Evolutionary conservation across 2,329 filamentous ascomycete species (phyloP).

Genomic region (Colletotrichum tamarilloi): DNA sequence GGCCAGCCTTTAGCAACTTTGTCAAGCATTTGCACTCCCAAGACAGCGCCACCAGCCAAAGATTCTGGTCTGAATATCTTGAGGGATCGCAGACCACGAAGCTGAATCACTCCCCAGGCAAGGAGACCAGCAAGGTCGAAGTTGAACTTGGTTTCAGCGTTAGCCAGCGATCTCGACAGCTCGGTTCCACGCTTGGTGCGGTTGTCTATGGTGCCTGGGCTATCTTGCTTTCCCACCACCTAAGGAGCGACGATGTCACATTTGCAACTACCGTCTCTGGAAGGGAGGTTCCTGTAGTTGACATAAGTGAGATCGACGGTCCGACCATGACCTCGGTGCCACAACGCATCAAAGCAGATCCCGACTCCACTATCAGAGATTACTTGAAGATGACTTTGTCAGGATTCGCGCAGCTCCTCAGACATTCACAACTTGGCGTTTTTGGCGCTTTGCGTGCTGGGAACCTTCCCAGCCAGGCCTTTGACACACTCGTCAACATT

Average conservation of each 20-base stretch:
- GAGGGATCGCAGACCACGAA: neutral
- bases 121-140: neutral
- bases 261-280: constrained; percentile 54
- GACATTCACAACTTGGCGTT: constrained; percentile 42
- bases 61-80: constrained; percentile 2
- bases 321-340: constrained; percentile 50
- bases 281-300: constrained; percentile 55
- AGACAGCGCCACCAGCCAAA: neutral
- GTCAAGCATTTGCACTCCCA: neutral
- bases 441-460: constrained; percentile 29
- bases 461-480: neutral
- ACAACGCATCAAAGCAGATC: constrained; percentile 39
- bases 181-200: constrained; percentile 6
- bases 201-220: constrained; percentile 37
- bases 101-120: neutral
- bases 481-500: constrained; percentile 38
- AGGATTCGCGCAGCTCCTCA: constrained; percentile 33
- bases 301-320: constrained; percentile 58
- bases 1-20: constrained; percentile 27
- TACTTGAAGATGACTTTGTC: constrained; percentile 30
- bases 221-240: constrained; percentile 35
- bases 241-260: constrained; percentile 48
- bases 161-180: neutral
- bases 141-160: constrained; percentile 1
- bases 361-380: constrained; percentile 40